Conservation (phyloP, 148 eudicot genomes). For the Fagopyrum tataricum region DNA sequence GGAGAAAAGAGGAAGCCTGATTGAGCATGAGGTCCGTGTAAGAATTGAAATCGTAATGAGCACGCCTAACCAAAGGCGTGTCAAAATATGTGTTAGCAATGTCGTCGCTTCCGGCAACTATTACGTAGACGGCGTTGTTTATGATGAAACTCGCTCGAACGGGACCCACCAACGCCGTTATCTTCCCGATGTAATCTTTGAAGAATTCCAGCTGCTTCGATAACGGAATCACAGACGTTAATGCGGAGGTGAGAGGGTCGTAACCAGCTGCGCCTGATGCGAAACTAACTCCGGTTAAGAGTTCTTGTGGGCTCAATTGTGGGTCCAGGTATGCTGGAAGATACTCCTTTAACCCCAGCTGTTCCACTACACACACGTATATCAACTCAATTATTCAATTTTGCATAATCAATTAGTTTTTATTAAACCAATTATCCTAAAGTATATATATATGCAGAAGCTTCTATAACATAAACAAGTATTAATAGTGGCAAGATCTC, state of each 20-base stretch:
- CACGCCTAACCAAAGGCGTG: slow-evolving; percentile 14
- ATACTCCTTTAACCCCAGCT: slow-evolving; percentile 25
- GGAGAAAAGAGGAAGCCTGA: slow-evolving; percentile 39
- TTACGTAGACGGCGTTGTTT: slow-evolving; percentile 15
- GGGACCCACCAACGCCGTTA: slow-evolving; percentile 25
- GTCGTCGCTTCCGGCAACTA: slow-evolving; percentile 27
- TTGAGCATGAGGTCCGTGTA: slow-evolving; percentile 30
- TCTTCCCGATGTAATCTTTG: slow-evolving; percentile 22
- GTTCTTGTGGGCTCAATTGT: slow-evolving; percentile 21
- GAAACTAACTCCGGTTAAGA: slow-evolving; percentile 47
- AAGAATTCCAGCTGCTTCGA: slow-evolving; percentile 32
- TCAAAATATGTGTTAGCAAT: slow-evolving; percentile 32
- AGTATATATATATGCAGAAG: too few species aligned
- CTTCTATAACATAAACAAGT: too few species aligned
- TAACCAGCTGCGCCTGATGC: slow-evolving; percentile 54
- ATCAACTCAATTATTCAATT: not conserved
- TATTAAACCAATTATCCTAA: too few species aligned
- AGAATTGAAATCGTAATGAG: slow-evolving; percentile 17
- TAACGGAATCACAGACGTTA: slow-evolving; percentile 48
- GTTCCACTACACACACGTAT: slow-evolving; percentile 24
- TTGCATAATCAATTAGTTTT: not conserved
- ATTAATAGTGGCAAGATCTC: too few species aligned
- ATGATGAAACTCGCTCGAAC: slow-evolving; percentile 21
- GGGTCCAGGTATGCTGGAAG: slow-evolving; percentile 40
- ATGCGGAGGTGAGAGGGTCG: slow-evolving; percentile 35